Evolutionary conservation across 169 alveolate species (phyloP).

Genomic region (Eimeria necatrix): DNA sequence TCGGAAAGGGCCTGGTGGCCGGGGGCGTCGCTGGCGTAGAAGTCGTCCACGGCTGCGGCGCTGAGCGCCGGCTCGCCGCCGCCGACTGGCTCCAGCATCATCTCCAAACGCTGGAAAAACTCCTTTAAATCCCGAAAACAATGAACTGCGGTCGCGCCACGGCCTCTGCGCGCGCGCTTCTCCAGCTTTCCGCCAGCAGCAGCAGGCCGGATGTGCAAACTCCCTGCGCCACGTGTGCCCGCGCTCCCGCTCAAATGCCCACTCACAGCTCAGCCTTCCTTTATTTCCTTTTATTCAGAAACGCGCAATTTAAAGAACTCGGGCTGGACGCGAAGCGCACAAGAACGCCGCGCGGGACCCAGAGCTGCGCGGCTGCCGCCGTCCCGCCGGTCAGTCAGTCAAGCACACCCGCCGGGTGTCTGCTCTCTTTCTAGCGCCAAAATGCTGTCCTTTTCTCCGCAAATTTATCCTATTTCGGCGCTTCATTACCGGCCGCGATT

Average conservation of each 20-base stretch:
- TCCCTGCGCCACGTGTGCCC: too few species aligned
- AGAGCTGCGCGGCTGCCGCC: slow-evolving; percentile 65
- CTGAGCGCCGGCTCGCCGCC: background rate
- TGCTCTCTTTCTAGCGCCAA: slow-evolving; percentile 2
- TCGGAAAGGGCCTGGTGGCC: background rate
- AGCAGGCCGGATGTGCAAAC: too few species aligned
- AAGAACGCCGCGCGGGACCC: background rate
- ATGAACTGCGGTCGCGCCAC: background rate
- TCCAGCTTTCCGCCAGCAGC: too few species aligned
- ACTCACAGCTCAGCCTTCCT: too few species aligned
- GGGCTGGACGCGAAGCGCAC: background rate
- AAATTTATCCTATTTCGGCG: too few species aligned
- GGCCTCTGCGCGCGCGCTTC: too few species aligned
- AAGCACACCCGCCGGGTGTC: slow-evolving; percentile 35
- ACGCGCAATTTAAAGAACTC: background rate
- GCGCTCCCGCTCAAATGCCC: too few species aligned
- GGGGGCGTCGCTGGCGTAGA: slow-evolving; percentile 54
- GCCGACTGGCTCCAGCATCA: slow-evolving; percentile 23
- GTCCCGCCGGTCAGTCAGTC: slow-evolving; percentile 62
- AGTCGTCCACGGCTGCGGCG: slow-evolving; percentile 38
- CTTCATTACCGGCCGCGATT: too few species aligned
- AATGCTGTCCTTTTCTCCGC: too few species aligned
- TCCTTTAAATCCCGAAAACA: background rate
- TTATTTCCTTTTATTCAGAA: too few species aligned
- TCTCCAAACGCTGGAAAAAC: background rate